A percentile compares a stretch with the other conserved stretches of the same genome.
These are phyloP conservation scores for Didymella pinodella DNA, from an alignment of 2,329 filamentous ascomycete genomes.

Conservation along the genomic window DNA sequence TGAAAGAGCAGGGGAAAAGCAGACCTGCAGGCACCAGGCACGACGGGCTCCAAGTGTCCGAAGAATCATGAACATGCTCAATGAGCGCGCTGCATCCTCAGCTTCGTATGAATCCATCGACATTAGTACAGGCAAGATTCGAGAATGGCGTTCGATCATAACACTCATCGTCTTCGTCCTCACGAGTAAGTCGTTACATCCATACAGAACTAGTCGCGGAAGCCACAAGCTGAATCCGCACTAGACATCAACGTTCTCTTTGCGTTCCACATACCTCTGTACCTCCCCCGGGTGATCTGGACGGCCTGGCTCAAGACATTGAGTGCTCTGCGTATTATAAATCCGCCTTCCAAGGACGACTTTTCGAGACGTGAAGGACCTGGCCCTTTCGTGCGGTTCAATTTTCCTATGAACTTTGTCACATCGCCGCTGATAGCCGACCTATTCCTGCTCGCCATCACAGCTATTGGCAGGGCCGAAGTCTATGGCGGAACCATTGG, in stretches of 20 bases:
- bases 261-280: constrained; percentile 71
- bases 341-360: constrained; percentile 44
- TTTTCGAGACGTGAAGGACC: constrained; percentile 36
- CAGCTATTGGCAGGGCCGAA: constrained; percentile 71
- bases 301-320: constrained; percentile 57
- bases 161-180: constrained; percentile 73
- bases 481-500: constrained; percentile 74
- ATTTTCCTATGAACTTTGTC: constrained; percentile 73
- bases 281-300: constrained; percentile 62
- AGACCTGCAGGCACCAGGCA: not conserved
- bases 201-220: not conserved
- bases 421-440: constrained; percentile 75
- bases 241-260: constrained; percentile 74
- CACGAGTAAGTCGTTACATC: constrained; percentile 66
- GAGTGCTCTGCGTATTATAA: constrained; percentile 61
- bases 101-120: constrained; percentile 4
- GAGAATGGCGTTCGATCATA: constrained; percentile 72
- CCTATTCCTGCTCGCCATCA: constrained; percentile 73
- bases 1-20: not conserved
- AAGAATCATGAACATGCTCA: not conserved
- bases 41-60: not conserved
- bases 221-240: not conserved
- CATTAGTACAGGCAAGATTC: constrained; percentile 62
- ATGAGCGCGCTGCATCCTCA: not conserved
- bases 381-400: constrained; percentile 59